Evolutionary conservation across 2,329 filamentous ascomycete species (phyloP), one percentile per base, ranked within the genome.

Genomic region (Colletotrichum phormii): DNA sequence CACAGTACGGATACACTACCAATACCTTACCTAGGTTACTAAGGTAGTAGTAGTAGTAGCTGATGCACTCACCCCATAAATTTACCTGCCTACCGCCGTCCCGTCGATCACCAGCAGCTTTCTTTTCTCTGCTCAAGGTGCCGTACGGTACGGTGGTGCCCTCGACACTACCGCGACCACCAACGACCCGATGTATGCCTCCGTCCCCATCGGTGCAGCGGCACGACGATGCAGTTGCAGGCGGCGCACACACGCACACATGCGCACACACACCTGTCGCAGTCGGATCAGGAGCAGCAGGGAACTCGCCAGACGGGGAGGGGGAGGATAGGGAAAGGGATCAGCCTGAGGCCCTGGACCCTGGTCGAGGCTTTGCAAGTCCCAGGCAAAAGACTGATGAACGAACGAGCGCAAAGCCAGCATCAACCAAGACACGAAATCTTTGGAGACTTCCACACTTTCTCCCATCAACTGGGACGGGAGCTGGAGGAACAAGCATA

Each of bases 341-440:
- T 55, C 61, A 65, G 49, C 60, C 13, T 65, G 49, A 51, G 61
- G 66, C 71, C 71, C 71, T 37, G 55, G 67, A 71, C 37, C 66
- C 71, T 53, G 60, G 71, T 29, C 67, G 54, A 22, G 33, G 55
- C 71, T 65, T 61, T 49, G 33, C 49, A 49, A 71, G 60, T 51
- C 60, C 60, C 55, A 42, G 37, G 37, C 37, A 42, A 42, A 61
- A 51, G 35, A 61, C 37, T 55, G 60, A 64, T 61, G 65, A 70
- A 64, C 37, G 70, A 72, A 69, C 60, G 49, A 72, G 65, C 60
- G 66, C 54, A 55, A 42, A 18, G 70, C 66, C 60, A 35, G 66
- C 71, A 73, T 73, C 61, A 73, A 61, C 71, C 66, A 65, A 71
- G 67, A 73, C 61, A 71, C 55, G 31, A 61, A 49, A 71, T 37